Base-by-base conservation (phyloP, 352 stramenopile species). In the Phytophthora melonis region DNA sequence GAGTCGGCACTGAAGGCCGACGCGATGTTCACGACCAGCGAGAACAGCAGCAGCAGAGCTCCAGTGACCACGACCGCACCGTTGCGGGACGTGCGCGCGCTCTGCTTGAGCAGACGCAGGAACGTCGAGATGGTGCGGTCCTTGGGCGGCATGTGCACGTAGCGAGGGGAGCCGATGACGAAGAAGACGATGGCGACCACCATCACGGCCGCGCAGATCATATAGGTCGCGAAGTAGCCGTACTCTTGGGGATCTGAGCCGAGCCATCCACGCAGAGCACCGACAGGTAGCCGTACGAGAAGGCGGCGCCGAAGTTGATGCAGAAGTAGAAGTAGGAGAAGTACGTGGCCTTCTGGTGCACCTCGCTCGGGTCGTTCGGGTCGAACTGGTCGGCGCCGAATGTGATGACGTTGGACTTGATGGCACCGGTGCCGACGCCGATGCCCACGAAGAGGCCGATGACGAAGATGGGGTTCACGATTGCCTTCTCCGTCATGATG, bases 261-360 rank as follows among this genome's bases (percentile, higher is more conserved):
- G 59, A 66, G n/a, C 59, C 59, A 9, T 66, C 59, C 13, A 58
- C 60, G 13, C 60, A 67, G 47, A 67, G 19, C 32, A 67, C 60
- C 19, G 60, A 67, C 30, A 67, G 47, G 47, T 67, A 67, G 32
- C 60, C 60, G 47, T 67, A 67, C 32, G 60, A 67, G 60, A 67
- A 67, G 49, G 60, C 60, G 16, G 60, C 60, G 43, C 60, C 60
- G 23, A 67, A 67, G 60, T 67, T 67, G 60, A 67, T 86, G 63
- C 74, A 81, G 69, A 84, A 93, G 79, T 96, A 96, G 70, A 94
- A 94, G 70, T 85, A 93, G 58, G 76, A 90, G 80, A 94, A 95
- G 79, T 86, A 95, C 19, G 77, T 87, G n/a, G 77, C 70, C 70
- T 91, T 87, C 41, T 87, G 70, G 18, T 77, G 70, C 50, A 73